Base-by-base conservation (phyloP, 768 basidiomycete genomes). In the Hypholoma sublateritium region DNA sequence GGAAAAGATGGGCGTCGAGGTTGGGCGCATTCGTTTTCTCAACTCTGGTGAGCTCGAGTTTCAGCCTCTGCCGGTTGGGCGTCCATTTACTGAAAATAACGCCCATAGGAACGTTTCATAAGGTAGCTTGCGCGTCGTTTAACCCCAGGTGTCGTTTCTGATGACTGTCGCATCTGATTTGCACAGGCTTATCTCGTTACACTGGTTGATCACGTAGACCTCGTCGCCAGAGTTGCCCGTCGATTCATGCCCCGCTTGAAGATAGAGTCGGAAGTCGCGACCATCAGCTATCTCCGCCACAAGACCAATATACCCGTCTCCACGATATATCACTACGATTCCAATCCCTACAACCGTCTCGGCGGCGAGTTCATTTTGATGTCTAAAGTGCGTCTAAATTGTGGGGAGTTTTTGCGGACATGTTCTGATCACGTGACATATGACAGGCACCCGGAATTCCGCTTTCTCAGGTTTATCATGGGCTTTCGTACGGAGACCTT, bases 291-390 rank as follows among this genome's bases (percentile, higher is more conserved):
- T 67, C 78, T 94, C 24, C 85, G 88, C 49, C 77, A 86, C 62
- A 78, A 83, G 61, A 89, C 89, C 4, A 71, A 74, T 53, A 77
- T 93, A 19, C 91, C 91, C 1, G 87, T 93, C 16, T 91, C 92
- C 0, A 78, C 73, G 28, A 83, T 94, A 4, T 89, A 88, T 59
- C 82, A 84, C 68, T 87, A 89, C 69, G 90, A 93, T 63, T 80
- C 91, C 0, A 92, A 92, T 65, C 91, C 91, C 8, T 90, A 84
- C 69, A 93, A 94, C 67, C 84, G 88, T 12, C 77, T 94, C 25
- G 92, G 91, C 0, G 88, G 89, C 17, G 92, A 94, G 70, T 93
- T 86, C 63, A 91, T 93, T 60, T 68, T 94, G 59, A 91, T 93
- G 91, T 88, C 88, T 53, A 92, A 88, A 83, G 91, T 88, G 59